Conservation (phyloP, 768 basidiomycete genomes). For the Pholiota molesta region DNA sequence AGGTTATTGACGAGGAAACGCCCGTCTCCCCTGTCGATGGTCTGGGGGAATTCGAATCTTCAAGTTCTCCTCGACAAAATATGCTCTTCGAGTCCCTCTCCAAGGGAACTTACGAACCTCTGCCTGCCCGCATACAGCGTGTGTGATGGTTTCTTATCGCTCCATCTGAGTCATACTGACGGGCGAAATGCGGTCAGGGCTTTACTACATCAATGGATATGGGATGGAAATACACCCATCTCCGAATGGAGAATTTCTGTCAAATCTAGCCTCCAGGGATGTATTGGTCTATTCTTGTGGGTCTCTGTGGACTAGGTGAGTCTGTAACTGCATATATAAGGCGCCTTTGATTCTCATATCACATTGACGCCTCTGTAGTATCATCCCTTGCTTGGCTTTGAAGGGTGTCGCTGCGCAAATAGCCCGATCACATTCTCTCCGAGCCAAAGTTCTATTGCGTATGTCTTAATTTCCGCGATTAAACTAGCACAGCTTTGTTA, state of each 20-base stretch:
- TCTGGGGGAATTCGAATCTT: slow-evolving; percentile 45
- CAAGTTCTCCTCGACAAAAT: slow-evolving; percentile 50
- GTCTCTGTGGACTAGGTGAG: slow-evolving; percentile 89
- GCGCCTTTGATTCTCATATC: not conserved
- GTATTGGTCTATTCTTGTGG: slow-evolving; percentile 91
- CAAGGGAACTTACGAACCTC: slow-evolving; percentile 57
- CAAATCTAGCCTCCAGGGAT: slow-evolving; percentile 59
- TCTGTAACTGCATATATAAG: not conserved
- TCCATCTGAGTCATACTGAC: slow-evolving; percentile 4
- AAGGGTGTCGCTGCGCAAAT: slow-evolving; percentile 79
- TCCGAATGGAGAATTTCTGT: slow-evolving; percentile 82
- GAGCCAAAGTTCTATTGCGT: slow-evolving; percentile 87
- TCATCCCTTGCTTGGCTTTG: slow-evolving; percentile 90
- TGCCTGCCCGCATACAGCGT: slow-evolving; percentile 69
- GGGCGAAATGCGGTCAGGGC: slow-evolving; percentile 42
- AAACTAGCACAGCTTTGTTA: not conserved
- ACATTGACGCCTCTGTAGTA: slow-evolving; percentile 41
- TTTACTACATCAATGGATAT: slow-evolving; percentile 90
- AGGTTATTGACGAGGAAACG: slow-evolving; percentile 34
- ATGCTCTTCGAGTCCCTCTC: slow-evolving; percentile 62
- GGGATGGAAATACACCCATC: slow-evolving; percentile 91
- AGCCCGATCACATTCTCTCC: slow-evolving; percentile 69
- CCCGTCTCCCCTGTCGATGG: slow-evolving; percentile 54
- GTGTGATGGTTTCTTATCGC: slow-evolving; percentile 26
- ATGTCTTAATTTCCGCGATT: slow-evolving; percentile 31